Conservation (phyloP, 441 rosid species). For the Biscutella laevigata region DNA sequence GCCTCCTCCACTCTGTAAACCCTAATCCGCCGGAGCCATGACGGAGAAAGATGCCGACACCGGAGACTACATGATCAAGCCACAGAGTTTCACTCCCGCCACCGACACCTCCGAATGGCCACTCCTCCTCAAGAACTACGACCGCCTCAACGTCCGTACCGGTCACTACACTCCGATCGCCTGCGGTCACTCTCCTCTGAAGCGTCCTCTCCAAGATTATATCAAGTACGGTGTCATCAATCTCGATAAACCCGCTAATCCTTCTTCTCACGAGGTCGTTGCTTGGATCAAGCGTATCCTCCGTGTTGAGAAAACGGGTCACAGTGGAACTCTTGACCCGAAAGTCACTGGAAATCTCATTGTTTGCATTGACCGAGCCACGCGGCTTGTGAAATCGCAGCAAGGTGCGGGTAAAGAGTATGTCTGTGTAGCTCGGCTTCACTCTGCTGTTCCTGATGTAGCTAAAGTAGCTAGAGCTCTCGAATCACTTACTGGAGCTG, state of each 20-base stretch:
- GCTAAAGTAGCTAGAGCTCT: slow-evolving; percentile 84
- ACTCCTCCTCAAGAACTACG: slow-evolving; percentile 74
- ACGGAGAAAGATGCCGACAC: slow-evolving; percentile 11
- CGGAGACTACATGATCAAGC: slow-evolving; percentile 65
- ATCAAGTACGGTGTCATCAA: slow-evolving; percentile 70
- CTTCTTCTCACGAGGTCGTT: slow-evolving; percentile 88
- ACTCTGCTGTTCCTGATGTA: slow-evolving; percentile 64
- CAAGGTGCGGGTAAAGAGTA: slow-evolving; percentile 95
- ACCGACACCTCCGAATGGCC: slow-evolving; percentile 91
- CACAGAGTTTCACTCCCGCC: slow-evolving; percentile 63
- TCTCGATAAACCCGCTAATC: slow-evolving; percentile 84
- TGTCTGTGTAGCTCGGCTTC: slow-evolving; percentile 84
- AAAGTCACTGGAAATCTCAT: slow-evolving; percentile 85
- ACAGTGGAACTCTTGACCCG: slow-evolving; percentile 86
- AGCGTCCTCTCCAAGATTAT: slow-evolving; percentile 67
- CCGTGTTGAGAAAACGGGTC: slow-evolving; percentile 75
- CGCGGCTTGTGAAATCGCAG: slow-evolving; percentile 84
- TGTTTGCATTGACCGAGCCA: slow-evolving; percentile 86
- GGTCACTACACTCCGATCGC: slow-evolving; percentile 92
- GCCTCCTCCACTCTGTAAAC: too few relatives aligned
- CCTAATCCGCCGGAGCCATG: too few relatives aligned
- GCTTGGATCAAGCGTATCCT: slow-evolving; percentile 92
- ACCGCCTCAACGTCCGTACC: slow-evolving; percentile 83
- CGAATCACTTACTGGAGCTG: slow-evolving; percentile 81
- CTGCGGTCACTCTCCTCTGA: slow-evolving; percentile 71